These are phyloP conservation scores for Thymus quinquecostatus DNA, from an alignment of 257 asterid genomes.

Conservation along the genomic window DNA sequence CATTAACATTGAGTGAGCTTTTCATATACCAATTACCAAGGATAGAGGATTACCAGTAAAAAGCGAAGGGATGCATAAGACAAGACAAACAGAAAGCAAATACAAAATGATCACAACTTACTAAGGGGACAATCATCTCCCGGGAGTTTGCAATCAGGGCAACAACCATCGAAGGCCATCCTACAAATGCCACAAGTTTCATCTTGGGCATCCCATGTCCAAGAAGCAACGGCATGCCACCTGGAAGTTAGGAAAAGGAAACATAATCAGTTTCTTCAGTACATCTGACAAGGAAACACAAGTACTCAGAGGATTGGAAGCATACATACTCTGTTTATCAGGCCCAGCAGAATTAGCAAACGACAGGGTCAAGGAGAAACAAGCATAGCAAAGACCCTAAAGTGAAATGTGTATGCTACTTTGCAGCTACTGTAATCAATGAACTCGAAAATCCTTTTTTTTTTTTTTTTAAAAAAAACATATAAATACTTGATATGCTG, in stretches of 20 bases:
- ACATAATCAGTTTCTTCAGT: slow-evolving; percentile 5
- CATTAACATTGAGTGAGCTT: neutral
- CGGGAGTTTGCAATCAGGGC: slow-evolving; percentile 89
- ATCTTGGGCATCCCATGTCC: slow-evolving; percentile 99
- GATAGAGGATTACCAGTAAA: neutral
- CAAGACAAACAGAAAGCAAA: neutral
- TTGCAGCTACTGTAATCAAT: neutral
- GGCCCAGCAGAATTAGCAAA: slow-evolving; percentile 32
- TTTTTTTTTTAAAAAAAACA: too few species aligned
- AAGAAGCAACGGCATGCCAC: slow-evolving; percentile 94
- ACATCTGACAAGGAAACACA: neutral
- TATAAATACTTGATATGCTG: neutral
- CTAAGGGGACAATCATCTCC: slow-evolving; percentile 92
- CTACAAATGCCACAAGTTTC: slow-evolving; percentile 94
- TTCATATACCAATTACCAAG: neutral
- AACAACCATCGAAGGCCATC: slow-evolving; percentile 92
- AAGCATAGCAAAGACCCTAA: neutral
- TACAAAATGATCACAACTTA: slow-evolving; percentile 32
- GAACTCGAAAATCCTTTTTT: neutral
- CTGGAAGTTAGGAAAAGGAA: slow-evolving; percentile 36
- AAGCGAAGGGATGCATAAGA: neutral
- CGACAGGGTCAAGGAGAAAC: slow-evolving; percentile 53
- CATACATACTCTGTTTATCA: slow-evolving; percentile 78
- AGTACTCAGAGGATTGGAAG: slow-evolving; percentile 20
- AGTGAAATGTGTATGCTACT: neutral